Evolutionary conservation across 352 stramenopile genomes (phyloP).

Genomic region (Phytophthora macrochlamydospora): DNA sequence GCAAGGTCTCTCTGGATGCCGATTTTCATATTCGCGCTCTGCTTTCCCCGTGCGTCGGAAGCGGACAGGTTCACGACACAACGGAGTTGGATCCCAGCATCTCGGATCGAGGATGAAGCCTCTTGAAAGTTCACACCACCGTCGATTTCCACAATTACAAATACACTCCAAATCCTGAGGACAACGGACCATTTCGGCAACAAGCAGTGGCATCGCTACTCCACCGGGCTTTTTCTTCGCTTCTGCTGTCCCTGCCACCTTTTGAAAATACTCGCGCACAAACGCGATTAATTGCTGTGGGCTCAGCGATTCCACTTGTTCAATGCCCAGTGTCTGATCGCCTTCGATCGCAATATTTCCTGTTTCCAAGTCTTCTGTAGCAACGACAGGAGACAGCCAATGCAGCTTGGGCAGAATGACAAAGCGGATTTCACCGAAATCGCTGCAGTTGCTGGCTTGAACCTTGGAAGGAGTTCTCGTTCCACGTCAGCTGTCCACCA

Average conservation of each 20-base stretch:
- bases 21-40: constrained; percentile 61
- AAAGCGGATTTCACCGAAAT: constrained; percentile 51
- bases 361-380: constrained; percentile 25
- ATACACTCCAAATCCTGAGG: constrained; percentile 12
- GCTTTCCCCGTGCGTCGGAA: constrained; percentile 45
- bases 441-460: constrained; percentile 29
- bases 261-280: constrained; percentile 46
- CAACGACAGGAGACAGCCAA: constrained; percentile 63
- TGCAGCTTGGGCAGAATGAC: constrained; percentile 73
- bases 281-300: constrained; percentile 43
- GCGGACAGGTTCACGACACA: constrained; percentile 57
- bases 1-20: constrained; percentile 33
- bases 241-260: constrained; percentile 15
- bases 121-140: constrained; percentile 63
- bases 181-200: constrained; percentile 56
- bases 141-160: constrained; percentile 1
- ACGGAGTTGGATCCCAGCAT: constrained; percentile 61
- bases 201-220: constrained; percentile 63
- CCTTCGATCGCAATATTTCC: constrained; percentile 34
- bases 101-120: constrained; percentile 65
- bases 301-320: constrained; percentile 34
- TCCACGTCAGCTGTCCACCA: constrained; percentile 72
- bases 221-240: constrained; percentile 27
- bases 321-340: constrained; percentile 39
- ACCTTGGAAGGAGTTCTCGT: constrained; percentile 45